Conservation (phyloP, 2,329 filamentous ascomycete genomes). For the Blastomyces emzantsi region DNA sequence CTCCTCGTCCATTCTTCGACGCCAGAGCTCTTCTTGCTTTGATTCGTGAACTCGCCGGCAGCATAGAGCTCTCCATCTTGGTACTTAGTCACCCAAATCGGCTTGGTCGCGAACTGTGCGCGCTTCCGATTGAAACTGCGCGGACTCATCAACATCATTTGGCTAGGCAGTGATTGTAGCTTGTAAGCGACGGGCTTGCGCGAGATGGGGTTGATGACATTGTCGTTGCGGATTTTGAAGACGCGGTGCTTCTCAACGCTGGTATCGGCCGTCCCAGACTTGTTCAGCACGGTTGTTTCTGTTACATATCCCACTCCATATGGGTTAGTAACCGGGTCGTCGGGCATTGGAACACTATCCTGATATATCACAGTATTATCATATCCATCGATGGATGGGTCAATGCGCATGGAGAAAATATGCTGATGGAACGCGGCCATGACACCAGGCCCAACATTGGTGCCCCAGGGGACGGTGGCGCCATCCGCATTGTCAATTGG, state of each 20-base stretch:
- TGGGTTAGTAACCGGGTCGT: slow-evolving; percentile 44
- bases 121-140: slow-evolving; percentile 42
- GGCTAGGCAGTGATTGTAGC: slow-evolving; percentile 47
- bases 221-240: slow-evolving; percentile 52
- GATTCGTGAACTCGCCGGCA: slow-evolving; percentile 49
- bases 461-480: slow-evolving; percentile 56
- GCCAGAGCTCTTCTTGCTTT: slow-evolving; percentile 46
- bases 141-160: slow-evolving; percentile 47
- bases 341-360: slow-evolving; percentile 53
- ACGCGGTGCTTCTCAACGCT: slow-evolving; percentile 42
- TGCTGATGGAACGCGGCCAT: slow-evolving; percentile 66
- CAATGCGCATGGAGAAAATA: slow-evolving; percentile 60
- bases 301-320: slow-evolving; percentile 45
- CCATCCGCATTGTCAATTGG: slow-evolving; percentile 54
- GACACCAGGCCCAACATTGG: slow-evolving; percentile 59
- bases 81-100: slow-evolving; percentile 49
- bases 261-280: slow-evolving; percentile 42
- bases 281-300: slow-evolving; percentile 39
- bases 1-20: slow-evolving; percentile 45
- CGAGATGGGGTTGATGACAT: slow-evolving; percentile 46
- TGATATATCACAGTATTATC: slow-evolving; percentile 49
- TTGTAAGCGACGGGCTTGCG: slow-evolving; percentile 49
- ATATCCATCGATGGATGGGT: slow-evolving; percentile 53
- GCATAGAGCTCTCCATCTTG: slow-evolving; percentile 46
- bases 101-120: slow-evolving; percentile 47